Conservation (phyloP, 2,329 filamentous ascomycete species). For the Fusarium pseudoanthophilum region DNA sequence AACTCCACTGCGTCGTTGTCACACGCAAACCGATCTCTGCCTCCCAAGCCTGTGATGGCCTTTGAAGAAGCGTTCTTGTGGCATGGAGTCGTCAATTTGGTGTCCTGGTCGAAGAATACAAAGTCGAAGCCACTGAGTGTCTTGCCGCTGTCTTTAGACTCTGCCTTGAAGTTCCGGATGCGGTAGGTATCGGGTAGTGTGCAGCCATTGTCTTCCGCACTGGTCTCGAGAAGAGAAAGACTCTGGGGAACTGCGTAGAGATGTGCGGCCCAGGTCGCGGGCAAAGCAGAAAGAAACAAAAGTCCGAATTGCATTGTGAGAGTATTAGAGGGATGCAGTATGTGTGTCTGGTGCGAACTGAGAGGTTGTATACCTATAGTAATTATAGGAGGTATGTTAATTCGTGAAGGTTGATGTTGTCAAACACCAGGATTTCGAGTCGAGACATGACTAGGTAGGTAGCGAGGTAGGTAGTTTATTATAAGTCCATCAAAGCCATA, state of each 20-base stretch:
- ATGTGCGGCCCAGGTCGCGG: conserved; percentile 36
- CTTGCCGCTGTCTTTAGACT: conserved; percentile 49
- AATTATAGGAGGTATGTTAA: neutral
- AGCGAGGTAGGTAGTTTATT: conserved; percentile 17
- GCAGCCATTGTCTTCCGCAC: conserved; percentile 45
- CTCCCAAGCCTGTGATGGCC: conserved; percentile 34
- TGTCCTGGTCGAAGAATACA: conserved; percentile 54
- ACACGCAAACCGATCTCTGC: conserved; percentile 55
- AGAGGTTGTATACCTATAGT: neutral
- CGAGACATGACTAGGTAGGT: conserved; percentile 8
- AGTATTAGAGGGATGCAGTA: neutral
- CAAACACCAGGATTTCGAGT: neutral
- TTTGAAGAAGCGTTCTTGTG: conserved; percentile 56
- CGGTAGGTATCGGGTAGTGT: conserved; percentile 53
- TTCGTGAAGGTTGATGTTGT: neutral
- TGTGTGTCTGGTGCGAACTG: neutral
- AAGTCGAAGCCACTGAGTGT: conserved; percentile 52
- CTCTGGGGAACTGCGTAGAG: conserved; percentile 44
- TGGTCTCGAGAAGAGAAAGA: conserved; percentile 41
- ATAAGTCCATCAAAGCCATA: conserved; percentile 25
- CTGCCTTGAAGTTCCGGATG: conserved; percentile 52
- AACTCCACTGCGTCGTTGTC: conserved; percentile 56
- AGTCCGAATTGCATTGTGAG: conserved; percentile 32
- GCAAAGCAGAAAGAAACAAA: conserved; percentile 39
- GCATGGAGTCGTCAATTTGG: conserved; percentile 55